Percentiles rank a stretch among this genome's conserved stretches.
Evolutionary conservation across 1,284 basidiomycete genomes (phyloP).

Genomic region (Boletellus sp.): DNA sequence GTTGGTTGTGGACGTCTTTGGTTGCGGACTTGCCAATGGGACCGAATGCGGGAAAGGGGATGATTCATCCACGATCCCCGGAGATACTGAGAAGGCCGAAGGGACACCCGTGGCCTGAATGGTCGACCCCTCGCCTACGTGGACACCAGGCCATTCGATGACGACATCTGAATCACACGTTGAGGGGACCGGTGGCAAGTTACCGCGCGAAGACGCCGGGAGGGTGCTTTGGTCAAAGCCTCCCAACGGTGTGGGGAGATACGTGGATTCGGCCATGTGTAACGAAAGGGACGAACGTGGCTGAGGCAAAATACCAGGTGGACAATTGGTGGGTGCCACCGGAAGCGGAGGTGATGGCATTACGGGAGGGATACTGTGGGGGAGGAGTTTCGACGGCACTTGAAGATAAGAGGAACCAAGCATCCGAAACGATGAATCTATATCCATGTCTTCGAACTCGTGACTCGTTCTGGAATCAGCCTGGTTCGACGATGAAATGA

Average conservation of each 20-base stretch:
- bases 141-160: slow-evolving; percentile 25
- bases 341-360: slow-evolving; percentile 20
- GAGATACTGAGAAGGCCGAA: slow-evolving; percentile 13
- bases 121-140: slow-evolving; percentile 27
- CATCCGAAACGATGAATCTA: too few species aligned
- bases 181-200: slow-evolving; percentile 23
- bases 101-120: slow-evolving; percentile 16
- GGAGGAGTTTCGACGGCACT: too few species aligned
- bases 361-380: too few species aligned
- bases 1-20: slow-evolving; percentile 21
- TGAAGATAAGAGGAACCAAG: too few species aligned
- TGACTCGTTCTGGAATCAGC: too few species aligned
- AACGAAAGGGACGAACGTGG: slow-evolving; percentile 9
- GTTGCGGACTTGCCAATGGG: slow-evolving; percentile 20
- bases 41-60: slow-evolving; percentile 19
- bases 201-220: slow-evolving; percentile 28
- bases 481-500: too few species aligned
- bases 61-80: slow-evolving; percentile 15
- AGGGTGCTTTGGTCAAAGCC: slow-evolving; percentile 15
- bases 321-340: slow-evolving; percentile 11
- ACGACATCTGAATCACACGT: slow-evolving; percentile 28
- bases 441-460: too few species aligned
- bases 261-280: slow-evolving; percentile 11
- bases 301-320: slow-evolving; percentile 13
- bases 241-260: slow-evolving; percentile 11